phyloP scores from a whole-genome alignment of 805 yeast genomes.

The Blastobotrys muscicola region DNA sequence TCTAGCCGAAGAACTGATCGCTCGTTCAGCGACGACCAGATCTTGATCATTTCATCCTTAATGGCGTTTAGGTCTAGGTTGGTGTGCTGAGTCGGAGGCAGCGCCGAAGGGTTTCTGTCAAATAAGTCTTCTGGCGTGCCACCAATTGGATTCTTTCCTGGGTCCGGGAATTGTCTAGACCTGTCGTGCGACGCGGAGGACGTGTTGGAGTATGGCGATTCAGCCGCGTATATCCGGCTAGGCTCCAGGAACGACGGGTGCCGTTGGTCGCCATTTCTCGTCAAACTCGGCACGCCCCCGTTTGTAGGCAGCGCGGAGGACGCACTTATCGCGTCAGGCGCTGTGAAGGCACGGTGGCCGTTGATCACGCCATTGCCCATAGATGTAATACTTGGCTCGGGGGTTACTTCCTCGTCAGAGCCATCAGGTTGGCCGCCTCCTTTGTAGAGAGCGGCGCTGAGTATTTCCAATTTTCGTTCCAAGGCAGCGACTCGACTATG shows the following conservation, averaged over 20 bases:
- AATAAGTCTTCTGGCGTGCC: conserved; percentile 16
- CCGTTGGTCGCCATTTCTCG: too few species aligned
- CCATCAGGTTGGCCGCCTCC: background rate
- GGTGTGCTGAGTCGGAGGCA: conserved; percentile 1
- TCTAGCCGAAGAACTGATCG: conserved; percentile 8
- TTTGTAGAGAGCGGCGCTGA: conserved; percentile 15
- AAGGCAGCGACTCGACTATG: conserved; percentile 25
- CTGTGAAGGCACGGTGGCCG: background rate
- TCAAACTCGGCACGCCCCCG: too few species aligned
- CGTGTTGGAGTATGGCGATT: too few species aligned
- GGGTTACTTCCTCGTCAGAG: background rate
- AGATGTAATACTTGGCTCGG: background rate
- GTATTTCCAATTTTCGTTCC: conserved; percentile 24
- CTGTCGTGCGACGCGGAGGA: too few species aligned
- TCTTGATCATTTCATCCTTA: conserved; percentile 13
- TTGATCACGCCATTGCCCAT: background rate
- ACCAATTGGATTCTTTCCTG: conserved; percentile 3
- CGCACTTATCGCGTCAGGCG: too few species aligned
- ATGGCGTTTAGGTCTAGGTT: conserved; percentile 11
- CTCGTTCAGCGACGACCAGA: conserved; percentile 13
- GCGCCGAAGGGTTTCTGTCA: background rate
- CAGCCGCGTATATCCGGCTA: too few species aligned
- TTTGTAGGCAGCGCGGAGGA: too few species aligned
- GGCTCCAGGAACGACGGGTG: too few species aligned
- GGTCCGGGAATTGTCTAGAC: too few species aligned